Percentiles rank a stretch among this genome's conserved stretches.
Conservation (phyloP, 2,329 filamentous ascomycete species). For the Ceratocystis alfenasii region DNA sequence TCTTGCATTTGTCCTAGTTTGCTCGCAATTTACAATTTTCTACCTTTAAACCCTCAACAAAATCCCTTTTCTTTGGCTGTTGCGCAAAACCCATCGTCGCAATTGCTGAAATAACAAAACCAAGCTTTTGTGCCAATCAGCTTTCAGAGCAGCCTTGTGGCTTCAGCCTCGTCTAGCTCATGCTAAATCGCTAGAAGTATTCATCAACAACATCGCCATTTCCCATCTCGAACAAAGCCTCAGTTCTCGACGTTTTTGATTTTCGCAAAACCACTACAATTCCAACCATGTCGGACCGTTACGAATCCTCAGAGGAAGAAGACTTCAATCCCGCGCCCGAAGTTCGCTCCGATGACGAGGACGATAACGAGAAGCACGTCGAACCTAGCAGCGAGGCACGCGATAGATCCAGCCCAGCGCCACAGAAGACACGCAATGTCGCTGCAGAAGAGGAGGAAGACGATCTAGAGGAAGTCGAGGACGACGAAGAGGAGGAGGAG, state of each 20-base stretch:
- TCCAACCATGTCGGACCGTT: slow-evolving; percentile 19
- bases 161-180: not conserved
- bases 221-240: no score
- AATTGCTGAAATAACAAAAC: not conserved
- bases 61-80: slow-evolving; percentile 1
- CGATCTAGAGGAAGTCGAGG: slow-evolving; percentile 19
- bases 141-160: not conserved
- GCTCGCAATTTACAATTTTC: not conserved
- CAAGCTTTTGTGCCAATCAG: not conserved
- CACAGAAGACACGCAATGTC: slow-evolving; percentile 14
- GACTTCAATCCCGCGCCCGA: slow-evolving; percentile 79
- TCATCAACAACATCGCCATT: no score
- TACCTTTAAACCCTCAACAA: not conserved
- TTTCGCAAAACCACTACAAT: not conserved
- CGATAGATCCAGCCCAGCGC: slow-evolving; percentile 15
- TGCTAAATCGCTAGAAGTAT: not conserved
- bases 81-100: not conserved
- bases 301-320: slow-evolving; percentile 60
- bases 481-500: slow-evolving; percentile 32
- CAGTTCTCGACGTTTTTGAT: not conserved
- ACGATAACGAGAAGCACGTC: slow-evolving; percentile 31
- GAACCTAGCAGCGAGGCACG: slow-evolving; percentile 24
- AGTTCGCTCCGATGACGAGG: slow-evolving; percentile 61
- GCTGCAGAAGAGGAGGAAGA: slow-evolving; percentile 20
- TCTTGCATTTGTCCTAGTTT: not conserved